Evolutionary conservation across 1,284 basidiomycete genomes (phyloP), one percentile per base, ranked within the genome.

Genomic region (Microstroma glucosiphilum): DNA sequence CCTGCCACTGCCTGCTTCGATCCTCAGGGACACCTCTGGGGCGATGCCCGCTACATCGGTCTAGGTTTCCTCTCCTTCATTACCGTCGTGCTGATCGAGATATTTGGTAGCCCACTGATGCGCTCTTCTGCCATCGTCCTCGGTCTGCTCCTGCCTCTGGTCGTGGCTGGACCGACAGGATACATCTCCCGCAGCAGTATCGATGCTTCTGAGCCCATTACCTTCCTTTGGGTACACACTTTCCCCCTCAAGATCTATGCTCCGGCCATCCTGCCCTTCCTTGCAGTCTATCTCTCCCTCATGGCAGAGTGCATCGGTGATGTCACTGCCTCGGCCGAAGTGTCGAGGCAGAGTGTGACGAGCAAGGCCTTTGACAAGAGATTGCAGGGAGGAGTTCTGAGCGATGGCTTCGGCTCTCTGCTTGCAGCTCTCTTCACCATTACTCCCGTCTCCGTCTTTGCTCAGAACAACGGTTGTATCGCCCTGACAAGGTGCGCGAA

Each of bases 231-330:
- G 88, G 88, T 88, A 0, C 83, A 88, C 64, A 87, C 84, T 0
- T 92, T 92, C 82, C 89, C 88, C 71, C 84, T 92, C 40, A 76
- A 84, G 0, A 85, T 92, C 0, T 90, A 92, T 69, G 85, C 87
- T 1, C 88, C 89, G 2, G 89, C 89, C 0, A 89, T 92, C 51
- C 79, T 92, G 30, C 90, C 90, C 0, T 87, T 91, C 85, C 76
- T 92, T 23, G 88, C 89, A 0, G 88, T 91, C 1, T 91, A 91
- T 77, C 82, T 75, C 21, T 61, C 61, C 30, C 63, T 72, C 17
- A 85, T 88, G 1, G 88, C 90, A 87, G 90, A 92, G 79, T 88
- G 89, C 3, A 90, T 90, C 57, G 90, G 90, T 1, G 90, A 92
- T 71, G 87, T 92, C 69, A 91, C 90, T 0, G 89, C 90, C 0